These are phyloP conservation scores for Populus deltoides DNA, from an alignment of 345 rosid species.

Conservation along the genomic window DNA sequence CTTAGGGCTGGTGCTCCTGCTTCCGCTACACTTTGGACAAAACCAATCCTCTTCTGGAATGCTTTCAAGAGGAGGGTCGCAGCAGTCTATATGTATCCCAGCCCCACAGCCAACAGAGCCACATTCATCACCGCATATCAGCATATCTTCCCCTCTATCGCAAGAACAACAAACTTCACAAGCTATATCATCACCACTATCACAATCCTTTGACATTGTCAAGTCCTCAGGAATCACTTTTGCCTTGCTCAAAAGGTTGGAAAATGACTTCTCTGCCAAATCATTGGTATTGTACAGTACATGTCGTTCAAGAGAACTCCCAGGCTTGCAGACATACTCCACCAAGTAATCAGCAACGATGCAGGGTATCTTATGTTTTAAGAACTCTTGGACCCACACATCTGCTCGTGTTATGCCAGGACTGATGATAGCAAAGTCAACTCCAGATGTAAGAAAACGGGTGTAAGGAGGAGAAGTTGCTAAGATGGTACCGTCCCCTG, in stretches of 20 bases:
- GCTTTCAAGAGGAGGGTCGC: conserved; percentile 54
- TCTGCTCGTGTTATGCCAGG: conserved; percentile 72
- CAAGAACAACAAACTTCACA: conserved; percentile 49
- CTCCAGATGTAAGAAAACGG: conserved; percentile 64
- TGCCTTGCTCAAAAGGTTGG: conserved; percentile 40
- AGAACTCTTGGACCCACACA: conserved; percentile 80
- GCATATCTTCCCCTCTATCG: conserved; percentile 65
- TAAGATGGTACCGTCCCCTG: conserved; percentile 84
- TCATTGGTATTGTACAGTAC: conserved; percentile 67
- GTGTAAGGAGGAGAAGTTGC: conserved; percentile 96
- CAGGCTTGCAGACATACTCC: conserved; percentile 92
- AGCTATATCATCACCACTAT: conserved; percentile 19
- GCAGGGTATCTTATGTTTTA: conserved; percentile 80
- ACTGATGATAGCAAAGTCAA: conserved; percentile 76
- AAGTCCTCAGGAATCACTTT: conserved; percentile 35
- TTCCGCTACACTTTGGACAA: conserved; percentile 41
- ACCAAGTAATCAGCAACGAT: conserved; percentile 81
- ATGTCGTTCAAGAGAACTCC: conserved; percentile 74
- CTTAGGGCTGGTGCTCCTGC: conserved; percentile 3
- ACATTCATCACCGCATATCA: conserved; percentile 59
- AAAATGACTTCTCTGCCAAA: conserved; percentile 75
- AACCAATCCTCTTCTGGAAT: conserved; percentile 75
- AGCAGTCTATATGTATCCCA: conserved; percentile 61
- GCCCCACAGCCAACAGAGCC: conserved; percentile 58
- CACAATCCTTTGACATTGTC: conserved; percentile 1